Evolutionary conservation across 345 rosid genomes (phyloP), one percentile per base, ranked within the genome.

Genomic region (Punica granatum): DNA sequence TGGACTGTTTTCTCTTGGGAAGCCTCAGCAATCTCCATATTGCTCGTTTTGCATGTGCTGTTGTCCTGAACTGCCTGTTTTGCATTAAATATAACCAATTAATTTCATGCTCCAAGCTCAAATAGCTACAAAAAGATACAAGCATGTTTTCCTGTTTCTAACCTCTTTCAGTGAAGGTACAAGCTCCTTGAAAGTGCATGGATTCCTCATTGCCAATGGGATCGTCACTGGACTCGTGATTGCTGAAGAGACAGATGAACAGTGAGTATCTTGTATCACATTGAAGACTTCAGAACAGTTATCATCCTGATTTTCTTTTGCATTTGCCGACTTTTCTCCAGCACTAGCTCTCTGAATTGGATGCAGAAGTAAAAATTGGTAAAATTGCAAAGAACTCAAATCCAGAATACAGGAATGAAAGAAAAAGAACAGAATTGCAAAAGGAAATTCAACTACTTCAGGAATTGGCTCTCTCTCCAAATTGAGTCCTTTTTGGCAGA

Each of bases 271-370:
- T 33, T 72, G 91, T 67, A 62, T 74, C 36, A 74, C 60, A 64
- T 76, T 81, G 31, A 82, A 75, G 60, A 80, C 86, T 76, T 83
- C 92, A 26, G 97, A 90, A 84, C 88, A 79, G 80, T 62, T 84
- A 34, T 83, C 93, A 68, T 80, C 84, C 77, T 76, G 92, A 65
- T 72, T 85, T 61, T 83, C 92, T 66, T 78, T 83, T 33, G 79
- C 72, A 77, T 72, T 68, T 72, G 84, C 69, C 60, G 68, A 64
- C 80, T 73, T 80, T 53, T 74, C 77, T 60, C 79, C 81, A 72
- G 78, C 86, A 66, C 60, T 72, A 53, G 75, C 64, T 74, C 79
- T 84, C 94, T 93, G 67, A 69, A 73, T 56, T 69, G 35, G 75
- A 65, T 68, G 34, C 21, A 77, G 6, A 69, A 49, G 36, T 72